Evolutionary conservation across 169 alveolate species (phyloP).

Genomic region (Eimeria acervulina): DNA sequence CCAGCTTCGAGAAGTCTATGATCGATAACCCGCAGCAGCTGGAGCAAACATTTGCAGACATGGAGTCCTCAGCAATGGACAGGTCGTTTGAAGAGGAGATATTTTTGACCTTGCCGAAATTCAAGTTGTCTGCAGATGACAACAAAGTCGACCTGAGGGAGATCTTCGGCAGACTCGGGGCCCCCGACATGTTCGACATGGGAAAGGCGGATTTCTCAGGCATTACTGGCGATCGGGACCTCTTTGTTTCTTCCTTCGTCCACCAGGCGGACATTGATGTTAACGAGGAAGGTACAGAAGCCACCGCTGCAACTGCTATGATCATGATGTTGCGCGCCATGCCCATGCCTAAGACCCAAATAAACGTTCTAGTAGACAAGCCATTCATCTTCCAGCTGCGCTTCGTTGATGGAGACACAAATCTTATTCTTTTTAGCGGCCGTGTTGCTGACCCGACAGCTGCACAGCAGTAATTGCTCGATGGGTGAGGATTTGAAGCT

Average conservation of each 20-base stretch:
- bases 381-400: conserved; percentile 79
- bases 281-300: conserved; percentile 79
- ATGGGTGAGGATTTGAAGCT: background rate
- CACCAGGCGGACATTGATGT: conserved; percentile 80
- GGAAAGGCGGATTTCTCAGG: conserved; percentile 67
- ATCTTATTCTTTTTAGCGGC: conserved; percentile 72
- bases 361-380: conserved; percentile 28
- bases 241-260: conserved; percentile 71
- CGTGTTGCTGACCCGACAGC: conserved; percentile 62
- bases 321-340: conserved; percentile 61
- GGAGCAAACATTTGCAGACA: background rate
- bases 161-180: conserved; percentile 33
- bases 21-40: background rate
- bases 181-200: conserved; percentile 52
- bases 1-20: conserved; percentile 33
- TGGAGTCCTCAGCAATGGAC: conserved; percentile 12
- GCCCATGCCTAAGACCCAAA: conserved; percentile 8
- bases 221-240: conserved; percentile 61
- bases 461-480: conserved; percentile 57
- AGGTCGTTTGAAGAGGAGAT: conserved; percentile 33
- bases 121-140: conserved; percentile 59
- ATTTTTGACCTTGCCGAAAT: conserved; percentile 48
- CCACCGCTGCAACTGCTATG: conserved; percentile 81
- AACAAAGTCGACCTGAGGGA: conserved; percentile 70
- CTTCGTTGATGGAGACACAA: conserved; percentile 24